Evolutionary conservation across 129 eudicot genomes (phyloP).

Genomic region (Kitagawia praeruptora): DNA sequence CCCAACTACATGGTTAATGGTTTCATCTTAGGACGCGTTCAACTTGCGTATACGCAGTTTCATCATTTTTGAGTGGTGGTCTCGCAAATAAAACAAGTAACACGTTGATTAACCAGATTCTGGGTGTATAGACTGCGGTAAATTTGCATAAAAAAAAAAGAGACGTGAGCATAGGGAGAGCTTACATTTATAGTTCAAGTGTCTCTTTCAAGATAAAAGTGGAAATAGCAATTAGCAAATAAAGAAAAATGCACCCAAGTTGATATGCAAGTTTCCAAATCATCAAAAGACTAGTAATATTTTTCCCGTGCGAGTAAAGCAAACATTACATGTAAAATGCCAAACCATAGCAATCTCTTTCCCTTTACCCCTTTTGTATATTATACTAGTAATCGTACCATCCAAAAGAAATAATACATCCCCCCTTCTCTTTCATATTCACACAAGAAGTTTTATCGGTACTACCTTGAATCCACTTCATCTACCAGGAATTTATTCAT

Average conservation of each 20-base stretch:
- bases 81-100: background rate
- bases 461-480: no score
- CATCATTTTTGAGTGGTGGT: background rate
- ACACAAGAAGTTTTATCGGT: background rate
- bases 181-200: background rate
- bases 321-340: conserved; percentile 5
- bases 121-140: background rate
- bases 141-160: background rate
- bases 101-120: background rate
- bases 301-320: conserved; percentile 8
- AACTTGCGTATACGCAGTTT: background rate
- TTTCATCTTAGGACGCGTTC: no score
- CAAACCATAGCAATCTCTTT: background rate
- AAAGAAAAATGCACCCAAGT: background rate
- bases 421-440: background rate
- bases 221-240: background rate
- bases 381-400: background rate
- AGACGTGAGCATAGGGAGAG: background rate
- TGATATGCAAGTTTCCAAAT: background rate
- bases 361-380: background rate
- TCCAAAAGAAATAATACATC: no score
- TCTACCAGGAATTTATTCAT: background rate
- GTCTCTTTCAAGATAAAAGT: conserved; percentile 1
- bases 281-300: background rate
- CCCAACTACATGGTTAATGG: no score